Conservation (phyloP, 2,329 filamentous ascomycete species). For the Mycosphaerella sp. region DNA sequence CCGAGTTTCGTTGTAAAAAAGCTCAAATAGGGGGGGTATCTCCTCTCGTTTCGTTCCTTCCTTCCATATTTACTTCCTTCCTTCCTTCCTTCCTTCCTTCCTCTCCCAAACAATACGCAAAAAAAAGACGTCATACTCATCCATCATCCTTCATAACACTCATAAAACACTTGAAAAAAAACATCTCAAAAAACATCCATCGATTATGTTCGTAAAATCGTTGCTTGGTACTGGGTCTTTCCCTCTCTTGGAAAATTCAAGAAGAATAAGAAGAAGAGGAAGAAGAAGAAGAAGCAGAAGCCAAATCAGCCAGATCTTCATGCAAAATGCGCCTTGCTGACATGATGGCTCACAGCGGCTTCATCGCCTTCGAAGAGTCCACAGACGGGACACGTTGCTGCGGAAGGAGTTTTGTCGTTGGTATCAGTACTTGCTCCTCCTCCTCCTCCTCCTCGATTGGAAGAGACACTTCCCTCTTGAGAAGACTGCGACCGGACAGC, state of each 20-base stretch:
- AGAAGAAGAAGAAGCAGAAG: background rate
- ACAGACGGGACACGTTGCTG: constrained; percentile 30
- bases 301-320: constrained; percentile 5
- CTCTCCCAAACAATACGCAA: background rate
- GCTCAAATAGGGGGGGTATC: no score
- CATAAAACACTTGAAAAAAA: no score
- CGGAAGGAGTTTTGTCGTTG: background rate
- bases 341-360: constrained; percentile 32
- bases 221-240: background rate
- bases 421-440: background rate
- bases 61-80: no score
- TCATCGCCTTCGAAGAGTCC: constrained; percentile 32
- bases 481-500: background rate
- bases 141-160: background rate
- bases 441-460: background rate
- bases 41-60: no score
- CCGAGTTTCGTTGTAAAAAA: no score
- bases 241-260: background rate
- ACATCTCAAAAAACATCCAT: no score
- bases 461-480: background rate
- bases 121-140: background rate
- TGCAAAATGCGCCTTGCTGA: constrained; percentile 27
- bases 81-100: background rate
- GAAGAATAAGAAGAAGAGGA: background rate
- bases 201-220: background rate